phyloP scores from a whole-genome alignment of 1,284 basidiomycete genomes.

The Pisolithus thermaeus region DNA sequence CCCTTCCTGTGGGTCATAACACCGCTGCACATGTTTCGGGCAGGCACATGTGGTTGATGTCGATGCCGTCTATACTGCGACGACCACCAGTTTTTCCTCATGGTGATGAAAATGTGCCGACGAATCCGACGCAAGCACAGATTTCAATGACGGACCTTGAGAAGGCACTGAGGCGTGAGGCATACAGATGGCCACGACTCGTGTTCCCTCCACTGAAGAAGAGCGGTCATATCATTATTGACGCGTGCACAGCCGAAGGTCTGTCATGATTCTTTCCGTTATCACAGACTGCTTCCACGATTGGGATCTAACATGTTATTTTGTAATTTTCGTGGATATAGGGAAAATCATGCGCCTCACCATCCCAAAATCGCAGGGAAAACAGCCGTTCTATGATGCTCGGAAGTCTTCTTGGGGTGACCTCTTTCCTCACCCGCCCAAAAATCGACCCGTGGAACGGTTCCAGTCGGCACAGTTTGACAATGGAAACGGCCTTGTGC shows the following conservation, averaged over 20 bases:
- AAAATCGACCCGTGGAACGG: conserved; percentile 65
- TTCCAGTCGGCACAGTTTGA: conserved; percentile 34
- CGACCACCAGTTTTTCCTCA: conserved; percentile 19
- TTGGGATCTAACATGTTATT: not conserved
- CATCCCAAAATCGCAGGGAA: conserved; percentile 88
- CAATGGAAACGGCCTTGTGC: conserved; percentile 18
- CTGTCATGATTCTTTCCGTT: conserved; percentile 16
- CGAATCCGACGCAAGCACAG: conserved; percentile 10
- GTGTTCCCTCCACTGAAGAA: conserved; percentile 88
- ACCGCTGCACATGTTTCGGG: not conserved
- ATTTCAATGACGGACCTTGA: conserved; percentile 34
- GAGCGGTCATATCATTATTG: conserved; percentile 90
- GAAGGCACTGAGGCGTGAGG: conserved; percentile 52
- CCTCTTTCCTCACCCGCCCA: conserved; percentile 84
- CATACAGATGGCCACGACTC: conserved; percentile 86
- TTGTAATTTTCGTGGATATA: conserved; percentile 35
- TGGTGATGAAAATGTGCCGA: conserved; percentile 19
- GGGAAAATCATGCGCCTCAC: conserved; percentile 89
- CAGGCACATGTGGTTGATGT: conserved; percentile 38
- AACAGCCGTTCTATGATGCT: conserved; percentile 92
- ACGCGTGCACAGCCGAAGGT: conserved; percentile 85
- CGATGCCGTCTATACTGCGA: conserved; percentile 14
- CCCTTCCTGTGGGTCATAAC: not conserved
- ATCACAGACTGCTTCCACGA: not conserved
- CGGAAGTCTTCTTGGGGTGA: conserved; percentile 94